Conservation (phyloP, 2,329 filamentous ascomycete genomes). For the Fusarium paranaense region DNA sequence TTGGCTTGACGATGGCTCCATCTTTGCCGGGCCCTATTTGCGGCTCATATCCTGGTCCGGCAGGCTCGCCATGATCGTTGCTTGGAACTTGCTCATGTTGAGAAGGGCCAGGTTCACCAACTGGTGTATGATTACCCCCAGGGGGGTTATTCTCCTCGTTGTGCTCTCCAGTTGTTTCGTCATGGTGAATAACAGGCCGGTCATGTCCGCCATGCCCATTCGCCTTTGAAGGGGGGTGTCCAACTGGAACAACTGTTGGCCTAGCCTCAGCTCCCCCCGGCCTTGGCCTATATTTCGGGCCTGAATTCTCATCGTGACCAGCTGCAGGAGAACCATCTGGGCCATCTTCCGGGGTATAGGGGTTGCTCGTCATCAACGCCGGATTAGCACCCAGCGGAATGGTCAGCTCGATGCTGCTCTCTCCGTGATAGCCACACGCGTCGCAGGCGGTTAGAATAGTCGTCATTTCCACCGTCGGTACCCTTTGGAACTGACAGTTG, state of each 20-base stretch:
- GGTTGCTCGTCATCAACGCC: neutral
- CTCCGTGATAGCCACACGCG: conserved; percentile 20
- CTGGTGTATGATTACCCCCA: neutral
- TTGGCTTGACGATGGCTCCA: neutral
- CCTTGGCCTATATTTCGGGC: neutral
- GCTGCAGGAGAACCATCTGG: neutral
- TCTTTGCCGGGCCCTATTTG: neutral
- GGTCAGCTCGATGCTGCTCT: conserved; percentile 10
- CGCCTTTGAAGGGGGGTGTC: neutral
- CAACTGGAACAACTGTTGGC: neutral
- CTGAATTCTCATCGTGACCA: neutral
- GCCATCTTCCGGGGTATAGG: neutral
- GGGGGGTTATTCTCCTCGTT: neutral
- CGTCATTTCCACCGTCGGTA: conserved; percentile 18
- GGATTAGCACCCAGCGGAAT: conserved; percentile 6
- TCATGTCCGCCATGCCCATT: neutral
- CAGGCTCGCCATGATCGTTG: neutral
- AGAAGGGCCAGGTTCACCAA: neutral
- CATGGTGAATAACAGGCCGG: neutral
- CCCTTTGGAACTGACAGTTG: conserved; percentile 4
- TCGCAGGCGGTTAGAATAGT: conserved; percentile 11
- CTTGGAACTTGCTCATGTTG: neutral
- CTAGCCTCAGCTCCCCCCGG: neutral
- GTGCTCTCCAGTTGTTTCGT: neutral
- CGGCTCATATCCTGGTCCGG: neutral